Conservation (phyloP, 352 stramenopile genomes). For the Vaucheria bursata region DNA sequence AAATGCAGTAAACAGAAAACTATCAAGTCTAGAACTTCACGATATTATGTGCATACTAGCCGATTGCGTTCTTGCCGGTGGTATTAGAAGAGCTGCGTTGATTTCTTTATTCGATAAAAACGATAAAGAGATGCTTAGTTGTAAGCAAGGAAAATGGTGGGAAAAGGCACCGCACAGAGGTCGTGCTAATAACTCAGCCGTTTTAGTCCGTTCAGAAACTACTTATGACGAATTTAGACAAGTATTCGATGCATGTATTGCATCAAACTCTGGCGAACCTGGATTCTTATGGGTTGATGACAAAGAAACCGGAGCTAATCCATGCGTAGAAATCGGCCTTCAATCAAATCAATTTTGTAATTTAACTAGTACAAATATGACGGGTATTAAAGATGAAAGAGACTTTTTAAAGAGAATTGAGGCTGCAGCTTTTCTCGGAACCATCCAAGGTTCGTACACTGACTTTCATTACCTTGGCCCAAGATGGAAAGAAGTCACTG, state of each 20-base stretch:
- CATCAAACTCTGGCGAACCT: background rate
- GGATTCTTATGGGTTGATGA: background rate
- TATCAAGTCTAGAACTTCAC: background rate
- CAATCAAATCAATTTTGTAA: background rate
- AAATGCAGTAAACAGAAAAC: background rate
- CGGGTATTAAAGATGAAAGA: background rate
- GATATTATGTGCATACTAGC: background rate
- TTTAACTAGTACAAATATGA: background rate
- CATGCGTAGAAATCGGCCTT: background rate
- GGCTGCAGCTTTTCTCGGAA: background rate
- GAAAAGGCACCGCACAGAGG: background rate
- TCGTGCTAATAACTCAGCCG: slow-evolving; percentile 3
- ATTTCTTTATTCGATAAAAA: background rate
- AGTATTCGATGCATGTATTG: background rate
- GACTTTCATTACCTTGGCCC: background rate
- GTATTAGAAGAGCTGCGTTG: slow-evolving; percentile 3
- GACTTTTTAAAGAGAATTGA: background rate
- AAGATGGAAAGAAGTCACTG: background rate
- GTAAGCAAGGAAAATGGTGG: background rate
- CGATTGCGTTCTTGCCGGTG: background rate
- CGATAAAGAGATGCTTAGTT: background rate
- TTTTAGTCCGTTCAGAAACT: background rate
- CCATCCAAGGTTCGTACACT: background rate
- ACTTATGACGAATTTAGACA: background rate
- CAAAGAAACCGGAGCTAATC: background rate